phyloP scores from a whole-genome alignment of 176 grass and related monocot genomes.

The Pontederia crassipes region DNA sequence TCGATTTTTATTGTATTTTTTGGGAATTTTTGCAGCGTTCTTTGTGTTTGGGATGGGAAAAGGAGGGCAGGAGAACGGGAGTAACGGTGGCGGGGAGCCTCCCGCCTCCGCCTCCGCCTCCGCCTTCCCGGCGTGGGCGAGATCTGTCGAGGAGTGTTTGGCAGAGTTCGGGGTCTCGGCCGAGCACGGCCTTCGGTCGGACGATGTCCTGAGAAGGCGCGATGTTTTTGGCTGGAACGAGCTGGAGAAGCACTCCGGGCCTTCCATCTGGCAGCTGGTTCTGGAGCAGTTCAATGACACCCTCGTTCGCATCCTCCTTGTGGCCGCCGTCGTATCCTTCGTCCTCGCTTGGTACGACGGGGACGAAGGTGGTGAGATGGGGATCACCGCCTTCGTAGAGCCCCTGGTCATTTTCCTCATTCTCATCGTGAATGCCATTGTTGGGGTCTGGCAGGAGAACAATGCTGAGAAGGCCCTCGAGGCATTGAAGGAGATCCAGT shows the following conservation, averaged over 20 bases:
- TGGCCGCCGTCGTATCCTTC: constrained; percentile 80
- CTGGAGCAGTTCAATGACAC: constrained; percentile 84
- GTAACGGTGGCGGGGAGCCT: not conserved
- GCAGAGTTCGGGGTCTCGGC: constrained; percentile 1
- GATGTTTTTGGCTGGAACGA: constrained; percentile 45
- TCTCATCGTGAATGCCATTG: constrained; percentile 77
- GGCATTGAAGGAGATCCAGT: constrained; percentile 81
- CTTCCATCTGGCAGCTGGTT: constrained; percentile 50
- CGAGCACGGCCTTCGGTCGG: constrained; percentile 22
- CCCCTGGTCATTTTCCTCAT: constrained; percentile 95
- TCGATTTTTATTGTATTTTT: no score
- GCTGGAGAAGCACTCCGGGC: constrained; percentile 73
- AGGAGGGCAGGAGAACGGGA: constrained; percentile 8
- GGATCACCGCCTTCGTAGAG: constrained; percentile 75
- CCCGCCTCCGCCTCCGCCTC: not conserved
- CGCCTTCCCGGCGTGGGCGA: constrained; percentile 77
- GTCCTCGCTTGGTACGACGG: constrained; percentile 64
- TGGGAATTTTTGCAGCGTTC: no score
- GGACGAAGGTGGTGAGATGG: constrained; percentile 24
- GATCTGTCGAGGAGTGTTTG: constrained; percentile 46
- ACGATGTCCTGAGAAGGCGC: constrained; percentile 37
- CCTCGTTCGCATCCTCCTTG: constrained; percentile 75
- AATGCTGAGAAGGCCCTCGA: constrained; percentile 85
- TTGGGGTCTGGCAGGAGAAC: constrained; percentile 90
- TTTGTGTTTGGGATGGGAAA: not conserved